Base-by-base conservation (phyloP, 2,329 filamentous ascomycete genomes). In the Beauveria rudraprayagi region DNA sequence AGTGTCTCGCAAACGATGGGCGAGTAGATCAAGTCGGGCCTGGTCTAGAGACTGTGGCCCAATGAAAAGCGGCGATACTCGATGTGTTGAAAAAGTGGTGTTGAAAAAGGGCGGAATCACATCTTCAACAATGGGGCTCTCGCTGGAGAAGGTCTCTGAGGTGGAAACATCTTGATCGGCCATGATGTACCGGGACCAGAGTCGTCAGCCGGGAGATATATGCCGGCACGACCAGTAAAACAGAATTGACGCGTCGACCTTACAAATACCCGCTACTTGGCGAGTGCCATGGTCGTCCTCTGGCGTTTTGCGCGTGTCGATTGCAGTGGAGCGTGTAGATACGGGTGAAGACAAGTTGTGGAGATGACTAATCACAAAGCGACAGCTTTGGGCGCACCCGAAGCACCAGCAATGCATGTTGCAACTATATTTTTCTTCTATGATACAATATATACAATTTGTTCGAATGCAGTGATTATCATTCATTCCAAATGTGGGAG, bases 71-170 rank as follows among this genome's bases (percentile, higher is more conserved):
- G 82, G 81, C 0, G 83, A 84, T 3, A 78, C 76, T 52, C 81
- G 80, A 66, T 84, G 78, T 6, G 79, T 79, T 3, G 82, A 81
- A 64, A 84, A 85, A 16, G 82, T 84, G 0, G 80, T 84, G 72
- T 83, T 81, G 74, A 82, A 83, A 69, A 86, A 80, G 2, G 77
- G 76, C 26, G 75, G 72, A 24, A 66, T 63, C 1, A 60, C 56
- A 43, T 67, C 64, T 26, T 72, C 67, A 22, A 54, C 55, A 11
- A 40, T 28, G 5, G 55, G 61, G 14, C 61, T 60, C 11, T 52
- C 60, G 46, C 53, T 61, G 22, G 16, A 61, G 40, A 57, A 61
- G 28, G 47, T 61, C 17, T 58, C 60, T 5, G 61, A 62, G 9
- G 61, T 62, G 24, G 61, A 56, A 24, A 41, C 34, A 46, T 50